These are phyloP conservation scores for Parasarocladium wereldwijsianum DNA, from an alignment of 2,329 filamentous ascomycete species.

Conservation along the genomic window DNA sequence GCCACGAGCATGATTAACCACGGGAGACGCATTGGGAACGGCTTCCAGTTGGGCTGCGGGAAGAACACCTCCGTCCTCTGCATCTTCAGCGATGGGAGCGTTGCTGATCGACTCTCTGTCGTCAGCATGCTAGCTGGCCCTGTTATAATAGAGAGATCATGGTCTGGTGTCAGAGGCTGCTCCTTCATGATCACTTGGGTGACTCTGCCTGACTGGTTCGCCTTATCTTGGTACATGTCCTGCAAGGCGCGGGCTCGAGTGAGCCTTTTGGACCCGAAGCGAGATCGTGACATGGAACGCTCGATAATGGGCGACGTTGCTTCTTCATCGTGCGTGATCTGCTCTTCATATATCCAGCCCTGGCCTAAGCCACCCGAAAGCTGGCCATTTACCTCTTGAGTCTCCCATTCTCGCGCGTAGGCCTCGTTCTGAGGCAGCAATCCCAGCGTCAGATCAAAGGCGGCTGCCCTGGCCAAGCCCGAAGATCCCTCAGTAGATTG, in stretches of 20 bases:
- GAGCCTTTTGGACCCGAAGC: slow-evolving; percentile 11
- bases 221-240: slow-evolving; percentile 39
- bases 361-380: slow-evolving; percentile 44
- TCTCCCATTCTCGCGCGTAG: slow-evolving; percentile 29
- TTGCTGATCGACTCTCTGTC: slow-evolving; percentile 20
- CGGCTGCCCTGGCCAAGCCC: slow-evolving; percentile 14
- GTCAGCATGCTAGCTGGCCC: slow-evolving; percentile 21
- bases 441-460: slow-evolving; percentile 30
- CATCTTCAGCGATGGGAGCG: slow-evolving; percentile 18
- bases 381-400: slow-evolving; percentile 37
- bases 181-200: slow-evolving; percentile 39
- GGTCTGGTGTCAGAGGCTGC: slow-evolving; percentile 17
- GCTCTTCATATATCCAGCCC: slow-evolving; percentile 33
- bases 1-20: slow-evolving; percentile 40
- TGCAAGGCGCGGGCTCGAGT: slow-evolving; percentile 27
- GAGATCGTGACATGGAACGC: slow-evolving; percentile 22
- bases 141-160: slow-evolving; percentile 35
- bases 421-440: slow-evolving; percentile 31
- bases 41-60: slow-evolving; percentile 52
- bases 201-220: slow-evolving; percentile 43
- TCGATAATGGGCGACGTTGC: slow-evolving; percentile 21
- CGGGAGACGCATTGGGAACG: slow-evolving; percentile 48
- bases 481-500: too few species aligned
- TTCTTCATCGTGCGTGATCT: slow-evolving; percentile 35
- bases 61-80: slow-evolving; percentile 38